Evolutionary conservation across 805 yeast genomes (phyloP), one percentile per base, ranked within the genome.

Genomic region (Candida incommunis): DNA sequence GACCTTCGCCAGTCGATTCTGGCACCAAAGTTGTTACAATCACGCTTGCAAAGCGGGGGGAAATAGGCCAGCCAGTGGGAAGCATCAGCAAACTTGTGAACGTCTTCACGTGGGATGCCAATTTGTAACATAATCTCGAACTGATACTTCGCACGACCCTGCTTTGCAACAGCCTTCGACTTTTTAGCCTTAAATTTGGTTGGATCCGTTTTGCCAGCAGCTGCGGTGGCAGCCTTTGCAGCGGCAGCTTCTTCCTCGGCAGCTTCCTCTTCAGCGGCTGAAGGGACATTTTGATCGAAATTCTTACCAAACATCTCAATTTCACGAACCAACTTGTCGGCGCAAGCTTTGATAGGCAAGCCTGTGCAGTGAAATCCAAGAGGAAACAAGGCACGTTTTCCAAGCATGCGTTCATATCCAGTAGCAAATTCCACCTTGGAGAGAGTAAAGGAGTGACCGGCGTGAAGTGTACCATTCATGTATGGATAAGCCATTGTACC

Each of bases 341-440:
- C 97, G 58, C 95, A 75, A 23, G 97, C 90, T 57, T 64, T 66
- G 63, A 92, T 92, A 45, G 98, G 97, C 96, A 92, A 82, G 72
- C 98, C 98, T 27, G 98, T 92, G 75, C 98, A 92, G 67, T 92
- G 98, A 81, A 90, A 92, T 43, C 98, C 98, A 47, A 92, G 73
- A 43, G 98, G 97, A 69, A 85, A 92, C 49, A 88, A 69, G 29
- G 96, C 95, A 56, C 82, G 75, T 66, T 82, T 85, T 53, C 96
- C 97, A 59, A 74, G 74, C 90, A 92, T 82, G 67, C 96, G 79
- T 70, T 92, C 95, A 60, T 82, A 92, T 45, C 97, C 97, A 46
- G 83, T 72, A 41, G 88, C 80, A 61, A 81, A 92, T 64, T 92
- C 98, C 44, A 78, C 90, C 68, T 92, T 92, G 44, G 96, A 85